Conservation (phyloP, 495 filamentous ascomycete species). For the Trichoderma reesei region DNA sequence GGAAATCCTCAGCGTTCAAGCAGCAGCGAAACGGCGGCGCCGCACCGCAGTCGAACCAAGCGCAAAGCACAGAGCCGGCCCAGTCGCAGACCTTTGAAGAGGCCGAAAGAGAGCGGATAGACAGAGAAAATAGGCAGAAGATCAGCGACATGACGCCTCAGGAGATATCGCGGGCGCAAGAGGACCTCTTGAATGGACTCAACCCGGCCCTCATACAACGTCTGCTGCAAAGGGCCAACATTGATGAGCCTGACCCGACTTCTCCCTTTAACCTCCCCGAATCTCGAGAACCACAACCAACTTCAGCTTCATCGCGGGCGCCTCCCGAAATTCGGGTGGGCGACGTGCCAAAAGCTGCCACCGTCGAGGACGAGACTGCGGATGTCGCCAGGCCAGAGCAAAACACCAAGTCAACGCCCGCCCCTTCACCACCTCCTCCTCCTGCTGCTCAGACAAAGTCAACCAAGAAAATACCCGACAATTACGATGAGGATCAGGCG, state of each 20-base stretch:
- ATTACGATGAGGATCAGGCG: conserved; percentile 19
- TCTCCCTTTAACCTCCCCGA: conserved; percentile 25
- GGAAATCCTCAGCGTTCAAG: conserved; percentile 65
- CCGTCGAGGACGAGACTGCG: conserved; percentile 13
- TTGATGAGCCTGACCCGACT: conserved; percentile 49
- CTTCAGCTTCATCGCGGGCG: conserved; percentile 1
- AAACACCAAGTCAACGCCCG: conserved; percentile 16
- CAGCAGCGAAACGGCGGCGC: conserved; percentile 41
- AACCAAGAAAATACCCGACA: conserved; percentile 1
- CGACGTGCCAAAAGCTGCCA: conserved; percentile 18
- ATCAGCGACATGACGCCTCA: conserved; percentile 69
- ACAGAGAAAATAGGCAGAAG: conserved; percentile 67
- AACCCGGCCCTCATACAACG: conserved; percentile 62
- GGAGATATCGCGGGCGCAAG: conserved; percentile 67
- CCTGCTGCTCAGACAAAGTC: conserved; percentile 9
- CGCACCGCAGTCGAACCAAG: background rate
- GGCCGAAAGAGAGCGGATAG: conserved; percentile 60
- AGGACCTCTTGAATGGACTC: conserved; percentile 61
- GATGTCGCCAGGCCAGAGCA: conserved; percentile 19
- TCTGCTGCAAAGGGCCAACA: conserved; percentile 66
- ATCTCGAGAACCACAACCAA: conserved; percentile 13
- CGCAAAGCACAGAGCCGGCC: background rate
- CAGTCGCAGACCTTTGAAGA: conserved; percentile 20
- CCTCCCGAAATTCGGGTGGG: conserved; percentile 18
- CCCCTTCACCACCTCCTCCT: conserved; percentile 10